These are phyloP conservation scores for Carex kokanica DNA, from an alignment of 176 grass and related monocot genomes.

Conservation along the genomic window DNA sequence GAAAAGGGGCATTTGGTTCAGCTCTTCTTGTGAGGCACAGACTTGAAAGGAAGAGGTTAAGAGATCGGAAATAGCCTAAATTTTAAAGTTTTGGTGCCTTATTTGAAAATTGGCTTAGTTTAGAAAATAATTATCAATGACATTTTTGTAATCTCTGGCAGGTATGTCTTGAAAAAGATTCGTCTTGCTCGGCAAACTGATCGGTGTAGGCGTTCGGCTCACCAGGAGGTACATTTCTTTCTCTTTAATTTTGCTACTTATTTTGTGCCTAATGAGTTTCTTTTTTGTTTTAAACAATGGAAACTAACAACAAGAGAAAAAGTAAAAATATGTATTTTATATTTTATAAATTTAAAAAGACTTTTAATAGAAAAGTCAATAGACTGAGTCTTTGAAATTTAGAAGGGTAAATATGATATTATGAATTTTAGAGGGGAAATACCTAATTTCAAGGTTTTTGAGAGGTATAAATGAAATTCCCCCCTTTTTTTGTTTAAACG, in stretches of 20 bases:
- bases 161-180: constrained; percentile 96
- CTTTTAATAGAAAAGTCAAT: too few relatives aligned
- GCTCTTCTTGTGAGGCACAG: constrained; percentile 85
- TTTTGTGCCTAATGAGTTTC: background rate
- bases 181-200: constrained; percentile 81
- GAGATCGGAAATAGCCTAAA: background rate
- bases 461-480: too few relatives aligned
- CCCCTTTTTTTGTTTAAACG: background rate
- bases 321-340: too few relatives aligned
- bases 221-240: constrained; percentile 59
- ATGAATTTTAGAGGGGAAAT: too few relatives aligned
- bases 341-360: too few relatives aligned
- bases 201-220: constrained; percentile 71
- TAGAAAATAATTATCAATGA: background rate
- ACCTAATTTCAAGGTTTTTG: too few relatives aligned
- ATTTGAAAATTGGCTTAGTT: constrained; percentile 17
- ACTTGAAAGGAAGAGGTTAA: constrained; percentile 85
- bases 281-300: background rate
- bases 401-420: too few relatives aligned
- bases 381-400: too few relatives aligned
- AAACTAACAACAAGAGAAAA: background rate
- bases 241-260: background rate
- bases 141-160: constrained; percentile 22
- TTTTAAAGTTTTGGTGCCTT: background rate
- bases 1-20: constrained; percentile 88